A percentile compares a stretch with the other conserved stretches of the same genome.
These are phyloP conservation scores for Populus ilicifolia DNA, from an alignment of 345 rosid species.

Conservation along the genomic window DNA sequence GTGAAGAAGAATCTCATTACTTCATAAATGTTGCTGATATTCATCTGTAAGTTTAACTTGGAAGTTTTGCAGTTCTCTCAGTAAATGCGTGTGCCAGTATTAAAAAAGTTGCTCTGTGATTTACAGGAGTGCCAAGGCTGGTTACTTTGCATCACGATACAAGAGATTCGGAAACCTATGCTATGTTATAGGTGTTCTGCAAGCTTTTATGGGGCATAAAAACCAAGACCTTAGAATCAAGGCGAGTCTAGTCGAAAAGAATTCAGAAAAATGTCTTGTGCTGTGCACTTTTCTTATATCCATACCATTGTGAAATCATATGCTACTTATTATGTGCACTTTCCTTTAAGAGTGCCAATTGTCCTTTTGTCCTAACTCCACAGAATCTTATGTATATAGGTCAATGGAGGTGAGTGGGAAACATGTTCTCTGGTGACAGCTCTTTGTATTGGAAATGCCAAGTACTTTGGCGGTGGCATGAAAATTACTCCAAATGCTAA, in stretches of 20 bases:
- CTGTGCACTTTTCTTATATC: neutral
- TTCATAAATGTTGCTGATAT: constrained; percentile 91
- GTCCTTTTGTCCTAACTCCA: neutral
- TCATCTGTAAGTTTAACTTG: constrained; percentile 70
- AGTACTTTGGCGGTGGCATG: constrained; percentile 97
- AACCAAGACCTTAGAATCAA: constrained; percentile 78
- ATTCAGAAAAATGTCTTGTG: neutral
- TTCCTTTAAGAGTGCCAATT: neutral
- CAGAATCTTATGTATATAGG: constrained; percentile 34
- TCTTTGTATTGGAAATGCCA: constrained; percentile 89
- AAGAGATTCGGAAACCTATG: constrained; percentile 83
- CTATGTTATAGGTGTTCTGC: constrained; percentile 82
- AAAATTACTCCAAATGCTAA: constrained; percentile 89
- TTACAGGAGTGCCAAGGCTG: constrained; percentile 95
- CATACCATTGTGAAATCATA: neutral
- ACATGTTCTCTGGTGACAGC: constrained; percentile 71
- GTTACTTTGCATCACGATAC: constrained; percentile 84
- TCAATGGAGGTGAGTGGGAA: constrained; percentile 86
- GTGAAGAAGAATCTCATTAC: constrained; percentile 57
- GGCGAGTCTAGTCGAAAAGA: constrained; percentile 31
- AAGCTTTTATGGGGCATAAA: constrained; percentile 75
- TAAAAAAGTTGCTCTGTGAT: constrained; percentile 15
- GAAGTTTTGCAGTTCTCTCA: constrained; percentile 10
- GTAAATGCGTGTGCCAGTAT: constrained; percentile 7
- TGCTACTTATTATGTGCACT: neutral